Percentiles rank a stretch among this genome's conserved stretches.
phyloP scores from a whole-genome alignment of 139 green algal genomes.

The Chlorella sp. region DNA sequence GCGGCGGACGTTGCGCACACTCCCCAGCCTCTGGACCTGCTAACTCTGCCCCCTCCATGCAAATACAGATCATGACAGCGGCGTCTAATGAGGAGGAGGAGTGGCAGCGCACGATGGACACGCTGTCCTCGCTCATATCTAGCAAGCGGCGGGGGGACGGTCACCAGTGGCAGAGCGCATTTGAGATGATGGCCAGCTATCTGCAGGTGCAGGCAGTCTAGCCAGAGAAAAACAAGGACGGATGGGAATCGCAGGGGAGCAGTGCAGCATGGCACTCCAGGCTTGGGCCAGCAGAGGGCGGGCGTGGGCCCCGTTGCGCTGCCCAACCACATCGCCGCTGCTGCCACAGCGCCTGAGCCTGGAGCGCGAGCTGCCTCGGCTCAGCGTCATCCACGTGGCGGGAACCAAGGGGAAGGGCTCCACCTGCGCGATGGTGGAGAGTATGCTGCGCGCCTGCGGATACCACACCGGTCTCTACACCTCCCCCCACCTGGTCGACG shows the following conservation, averaged over 20 bases:
- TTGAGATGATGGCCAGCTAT: conserved; percentile 75
- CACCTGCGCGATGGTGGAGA: conserved; percentile 87
- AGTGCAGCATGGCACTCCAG: neutral
- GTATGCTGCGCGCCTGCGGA: conserved; percentile 70
- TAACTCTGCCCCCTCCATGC: too few relatives aligned
- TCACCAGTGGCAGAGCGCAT: conserved; percentile 65
- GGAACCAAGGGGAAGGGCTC: conserved; percentile 95
- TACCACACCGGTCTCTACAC: conserved; percentile 91
- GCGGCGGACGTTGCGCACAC: too few relatives aligned
- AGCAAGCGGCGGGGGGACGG: conserved; percentile 57
- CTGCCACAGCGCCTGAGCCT: conserved; percentile 64
- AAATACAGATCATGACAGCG: neutral
- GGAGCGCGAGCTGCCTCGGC: conserved; percentile 51
- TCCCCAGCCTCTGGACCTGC: too few relatives aligned
- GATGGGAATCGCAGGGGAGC: neutral
- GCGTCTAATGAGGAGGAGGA: conserved; percentile 25
- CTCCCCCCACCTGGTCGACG: conserved; percentile 86
- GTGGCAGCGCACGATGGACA: conserved; percentile 50
- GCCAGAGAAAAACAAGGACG: neutral
- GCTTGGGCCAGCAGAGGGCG: neutral
- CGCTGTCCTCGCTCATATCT: conserved; percentile 67
- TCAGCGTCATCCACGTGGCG: conserved; percentile 87
- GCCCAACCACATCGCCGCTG: neutral
- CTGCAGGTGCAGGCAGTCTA: conserved; percentile 56
- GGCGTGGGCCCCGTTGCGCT: neutral